Conservation (phyloP, 805 yeast genomes). For the Kodamaea lidongshanica region DNA sequence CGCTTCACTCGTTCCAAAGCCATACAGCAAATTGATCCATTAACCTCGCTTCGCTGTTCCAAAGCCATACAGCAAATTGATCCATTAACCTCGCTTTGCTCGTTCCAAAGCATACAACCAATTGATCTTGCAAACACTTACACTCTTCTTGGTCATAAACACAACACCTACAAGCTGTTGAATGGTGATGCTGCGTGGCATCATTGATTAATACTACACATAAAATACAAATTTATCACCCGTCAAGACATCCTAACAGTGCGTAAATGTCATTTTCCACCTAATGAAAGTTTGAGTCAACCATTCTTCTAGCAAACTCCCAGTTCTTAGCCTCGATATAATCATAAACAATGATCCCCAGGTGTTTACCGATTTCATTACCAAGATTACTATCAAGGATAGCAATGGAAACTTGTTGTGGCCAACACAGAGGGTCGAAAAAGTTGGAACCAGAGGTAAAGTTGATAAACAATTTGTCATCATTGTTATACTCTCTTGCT, state of each 20-base stretch:
- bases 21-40: too few relatives aligned
- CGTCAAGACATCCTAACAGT: neutral
- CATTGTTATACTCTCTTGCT: conserved; percentile 47
- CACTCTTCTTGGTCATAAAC: too few relatives aligned
- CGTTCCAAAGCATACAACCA: too few relatives aligned
- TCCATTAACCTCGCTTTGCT: too few relatives aligned
- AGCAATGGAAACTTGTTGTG: conserved; percentile 54
- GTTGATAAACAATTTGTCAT: conserved; percentile 59
- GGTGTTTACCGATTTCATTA: conserved; percentile 46
- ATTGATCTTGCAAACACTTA: too few relatives aligned
- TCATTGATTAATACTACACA: neutral
- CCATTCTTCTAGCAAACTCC: conserved; percentile 45
- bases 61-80: too few relatives aligned
- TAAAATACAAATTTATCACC: conserved; percentile 2
- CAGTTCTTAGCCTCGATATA: conserved; percentile 59
- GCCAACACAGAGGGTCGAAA: conserved; percentile 71
- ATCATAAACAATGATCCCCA: conserved; percentile 64
- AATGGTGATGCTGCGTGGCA: too few relatives aligned
- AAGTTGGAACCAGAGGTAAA: conserved; percentile 72
- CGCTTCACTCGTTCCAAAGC: too few relatives aligned
- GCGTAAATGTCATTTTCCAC: neutral
- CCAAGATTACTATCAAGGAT: conserved; percentile 39
- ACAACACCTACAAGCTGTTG: too few relatives aligned
- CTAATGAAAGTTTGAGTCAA: conserved; percentile 43
- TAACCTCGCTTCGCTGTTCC: too few relatives aligned